These are phyloP conservation scores for Cladosporium sp. DNA, from an alignment of 2,329 filamentous ascomycete species.

Conservation along the genomic window DNA sequence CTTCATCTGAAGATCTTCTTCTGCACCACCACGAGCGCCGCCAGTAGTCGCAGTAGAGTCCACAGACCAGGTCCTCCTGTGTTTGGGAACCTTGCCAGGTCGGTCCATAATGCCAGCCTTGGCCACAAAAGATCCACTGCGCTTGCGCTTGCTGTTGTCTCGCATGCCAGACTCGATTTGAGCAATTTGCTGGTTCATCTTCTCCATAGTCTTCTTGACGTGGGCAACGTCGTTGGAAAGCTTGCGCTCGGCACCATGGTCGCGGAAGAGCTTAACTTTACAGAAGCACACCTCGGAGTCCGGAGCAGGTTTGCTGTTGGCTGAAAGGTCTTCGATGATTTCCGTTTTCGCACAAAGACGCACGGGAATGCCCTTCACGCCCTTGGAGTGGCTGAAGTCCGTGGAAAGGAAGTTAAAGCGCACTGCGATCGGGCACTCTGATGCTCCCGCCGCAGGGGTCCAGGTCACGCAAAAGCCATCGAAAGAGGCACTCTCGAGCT, in stretches of 20 bases:
- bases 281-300: slow-evolving; percentile 76
- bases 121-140: slow-evolving; percentile 45
- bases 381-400: slow-evolving; percentile 97
- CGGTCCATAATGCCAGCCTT: slow-evolving; percentile 45
- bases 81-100: slow-evolving; percentile 79
- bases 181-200: slow-evolving; percentile 86
- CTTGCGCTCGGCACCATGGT: slow-evolving; percentile 92
- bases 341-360: slow-evolving; percentile 88
- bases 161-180: slow-evolving; percentile 62
- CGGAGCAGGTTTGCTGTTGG: slow-evolving; percentile 38
- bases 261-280: slow-evolving; percentile 94
- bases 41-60: slow-evolving; percentile 58
- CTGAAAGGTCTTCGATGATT: slow-evolving; percentile 45
- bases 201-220: slow-evolving; percentile 94
- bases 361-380: slow-evolving; percentile 95
- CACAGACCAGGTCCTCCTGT: slow-evolving; percentile 94
- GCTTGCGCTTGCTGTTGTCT: slow-evolving; percentile 57
- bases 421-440: slow-evolving; percentile 81
- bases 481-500: slow-evolving; percentile 65
- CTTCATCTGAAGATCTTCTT: slow-evolving; percentile 74
- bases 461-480: slow-evolving; percentile 91
- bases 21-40: slow-evolving; percentile 41
- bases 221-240: slow-evolving; percentile 91
- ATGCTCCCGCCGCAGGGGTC: slow-evolving; percentile 61
- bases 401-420: slow-evolving; percentile 98